Conservation (phyloP, 805 yeast species). For the Candida corydali region DNA sequence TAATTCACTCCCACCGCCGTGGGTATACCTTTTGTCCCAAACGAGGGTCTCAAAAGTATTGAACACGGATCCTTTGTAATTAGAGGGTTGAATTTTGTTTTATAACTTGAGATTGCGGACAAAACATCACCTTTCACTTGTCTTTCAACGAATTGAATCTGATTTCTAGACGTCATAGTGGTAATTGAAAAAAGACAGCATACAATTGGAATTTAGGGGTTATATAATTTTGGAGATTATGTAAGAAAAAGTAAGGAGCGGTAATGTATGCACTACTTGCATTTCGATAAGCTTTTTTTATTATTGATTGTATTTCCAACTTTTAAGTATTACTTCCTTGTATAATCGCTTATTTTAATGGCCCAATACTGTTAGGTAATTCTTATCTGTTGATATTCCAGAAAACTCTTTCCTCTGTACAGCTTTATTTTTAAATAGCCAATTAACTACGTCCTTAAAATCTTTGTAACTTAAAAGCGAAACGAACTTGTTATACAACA, state of each 20-base stretch:
- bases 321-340: too few species aligned
- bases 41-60: slow-evolving; percentile 7
- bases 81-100: background rate
- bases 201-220: too few species aligned
- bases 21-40: slow-evolving; percentile 7
- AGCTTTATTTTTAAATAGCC: slow-evolving; percentile 41
- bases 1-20: slow-evolving; percentile 7
- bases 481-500: slow-evolving; percentile 22
- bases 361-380: slow-evolving; percentile 47
- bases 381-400: slow-evolving; percentile 41
- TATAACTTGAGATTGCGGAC: background rate
- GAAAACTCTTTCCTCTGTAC: slow-evolving; percentile 25
- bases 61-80: slow-evolving; percentile 1
- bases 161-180: too few species aligned
- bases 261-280: too few species aligned
- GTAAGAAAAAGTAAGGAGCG: too few species aligned
- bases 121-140: background rate
- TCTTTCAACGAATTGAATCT: background rate
- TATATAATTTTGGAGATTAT: too few species aligned
- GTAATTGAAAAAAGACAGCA: too few species aligned
- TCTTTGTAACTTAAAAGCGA: slow-evolving; percentile 28
- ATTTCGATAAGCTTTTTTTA: too few species aligned
- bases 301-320: too few species aligned
- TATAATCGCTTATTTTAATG: too few species aligned
- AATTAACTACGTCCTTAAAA: slow-evolving; percentile 23